Evolutionary conservation across 352 stramenopile species (phyloP).

Genomic region (Phytophthora megakarya): DNA sequence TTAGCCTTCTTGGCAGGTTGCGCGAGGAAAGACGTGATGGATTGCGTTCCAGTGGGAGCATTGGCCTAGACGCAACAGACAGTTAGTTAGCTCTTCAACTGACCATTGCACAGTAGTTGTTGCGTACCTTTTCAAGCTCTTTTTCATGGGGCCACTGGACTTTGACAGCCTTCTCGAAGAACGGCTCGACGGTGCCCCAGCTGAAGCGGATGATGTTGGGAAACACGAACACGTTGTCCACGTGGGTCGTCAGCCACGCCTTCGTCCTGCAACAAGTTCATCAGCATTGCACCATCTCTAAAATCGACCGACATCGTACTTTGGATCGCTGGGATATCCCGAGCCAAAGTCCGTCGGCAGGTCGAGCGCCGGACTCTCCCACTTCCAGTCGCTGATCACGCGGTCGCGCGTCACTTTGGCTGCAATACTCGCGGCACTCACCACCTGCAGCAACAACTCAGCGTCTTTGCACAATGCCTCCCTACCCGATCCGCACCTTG

Average conservation of each 20-base stretch:
- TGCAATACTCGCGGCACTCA: slow-evolving; percentile 92
- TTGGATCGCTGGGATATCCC: slow-evolving; percentile 93
- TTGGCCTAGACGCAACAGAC: slow-evolving; percentile 38
- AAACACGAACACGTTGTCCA: slow-evolving; percentile 91
- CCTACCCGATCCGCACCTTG: slow-evolving; percentile 54
- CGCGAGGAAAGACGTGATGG: slow-evolving; percentile 79
- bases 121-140: slow-evolving; percentile 59
- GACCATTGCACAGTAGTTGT: background rate
- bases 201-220: slow-evolving; percentile 93
- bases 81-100: slow-evolving; percentile 11
- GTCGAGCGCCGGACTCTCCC: slow-evolving; percentile 71
- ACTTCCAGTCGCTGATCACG: slow-evolving; percentile 90
- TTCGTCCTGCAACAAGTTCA: slow-evolving; percentile 70
- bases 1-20: slow-evolving; percentile 39
- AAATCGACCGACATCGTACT: slow-evolving; percentile 43
- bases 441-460: slow-evolving; percentile 49
- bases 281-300: too few species aligned
- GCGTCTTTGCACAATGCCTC: background rate
- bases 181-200: slow-evolving; percentile 86
- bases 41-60: slow-evolving; percentile 67
- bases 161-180: slow-evolving; percentile 53
- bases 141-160: slow-evolving; percentile 77
- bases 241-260: slow-evolving; percentile 84
- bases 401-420: slow-evolving; percentile 94
- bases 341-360: slow-evolving; percentile 81